Evolutionary conservation across 2,329 filamentous ascomycete species (phyloP).

Genomic region (Cladophialophora bantiana): DNA sequence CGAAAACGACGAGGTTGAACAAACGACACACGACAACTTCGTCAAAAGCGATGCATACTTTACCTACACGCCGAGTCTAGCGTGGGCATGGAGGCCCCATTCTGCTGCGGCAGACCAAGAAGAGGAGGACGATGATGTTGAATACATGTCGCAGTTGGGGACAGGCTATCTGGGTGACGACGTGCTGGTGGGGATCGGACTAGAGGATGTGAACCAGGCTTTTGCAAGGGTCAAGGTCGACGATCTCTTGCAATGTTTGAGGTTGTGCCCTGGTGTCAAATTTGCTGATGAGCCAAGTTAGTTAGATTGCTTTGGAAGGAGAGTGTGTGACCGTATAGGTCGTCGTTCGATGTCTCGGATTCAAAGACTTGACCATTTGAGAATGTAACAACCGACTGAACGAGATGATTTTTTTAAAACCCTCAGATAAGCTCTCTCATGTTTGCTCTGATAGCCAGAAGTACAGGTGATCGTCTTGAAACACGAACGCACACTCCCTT

Average conservation of each 20-base stretch:
- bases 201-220: slow-evolving; percentile 48
- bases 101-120: slow-evolving; percentile 19
- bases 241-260: slow-evolving; percentile 48
- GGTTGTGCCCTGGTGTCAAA: slow-evolving; percentile 41
- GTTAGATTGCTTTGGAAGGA: neutral
- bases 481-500: slow-evolving; percentile 13
- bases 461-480: slow-evolving; percentile 2
- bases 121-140: slow-evolving; percentile 34
- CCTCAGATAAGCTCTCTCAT: slow-evolving; percentile 34
- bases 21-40: slow-evolving; percentile 10
- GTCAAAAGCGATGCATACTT: slow-evolving; percentile 45
- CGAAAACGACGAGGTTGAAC: neutral
- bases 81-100: slow-evolving; percentile 45
- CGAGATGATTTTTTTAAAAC: slow-evolving; percentile 7
- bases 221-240: slow-evolving; percentile 45
- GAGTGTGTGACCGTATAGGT: neutral
- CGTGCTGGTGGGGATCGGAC: slow-evolving; percentile 49
- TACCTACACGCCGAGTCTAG: slow-evolving; percentile 51
- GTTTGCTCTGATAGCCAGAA: slow-evolving; percentile 33
- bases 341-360: neutral
- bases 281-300: slow-evolving; percentile 8
- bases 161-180: slow-evolving; percentile 50
- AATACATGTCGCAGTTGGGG: slow-evolving; percentile 46
- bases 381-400: neutral
- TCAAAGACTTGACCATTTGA: neutral